Percentiles rank a stretch among this genome's conserved stretches.
phyloP scores from a whole-genome alignment of 345 rosid genomes.

The Lenwebbia sp. region DNA sequence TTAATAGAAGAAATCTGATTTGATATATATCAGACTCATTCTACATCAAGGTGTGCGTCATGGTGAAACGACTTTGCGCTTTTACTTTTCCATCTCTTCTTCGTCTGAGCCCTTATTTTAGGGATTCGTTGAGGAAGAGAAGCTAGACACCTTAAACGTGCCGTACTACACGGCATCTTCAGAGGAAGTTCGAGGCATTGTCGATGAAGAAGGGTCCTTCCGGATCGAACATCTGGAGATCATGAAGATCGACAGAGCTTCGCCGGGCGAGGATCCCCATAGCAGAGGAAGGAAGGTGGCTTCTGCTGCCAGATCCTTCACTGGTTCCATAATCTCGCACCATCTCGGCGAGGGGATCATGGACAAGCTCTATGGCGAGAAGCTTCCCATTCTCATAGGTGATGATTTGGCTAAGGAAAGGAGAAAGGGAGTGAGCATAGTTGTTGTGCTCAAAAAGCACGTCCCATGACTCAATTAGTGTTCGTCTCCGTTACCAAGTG shows the following conservation, averaged over 20 bases:
- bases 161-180: background rate
- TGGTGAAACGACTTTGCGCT: too few relatives aligned
- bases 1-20: too few relatives aligned
- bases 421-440: background rate
- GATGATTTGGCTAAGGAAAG: background rate
- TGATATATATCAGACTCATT: too few relatives aligned
- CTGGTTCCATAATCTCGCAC: conserved; percentile 4
- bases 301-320: background rate
- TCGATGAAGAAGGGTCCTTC: background rate
- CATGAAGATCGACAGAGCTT: background rate
- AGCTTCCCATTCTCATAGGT: background rate
- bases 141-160: conserved; percentile 6
- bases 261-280: background rate
- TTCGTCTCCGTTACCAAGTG: background rate
- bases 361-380: conserved; percentile 4
- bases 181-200: background rate
- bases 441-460: background rate
- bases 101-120: background rate
- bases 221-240: background rate
- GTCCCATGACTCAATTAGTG: background rate
- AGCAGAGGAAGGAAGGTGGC: background rate
- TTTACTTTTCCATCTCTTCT: too few relatives aligned
- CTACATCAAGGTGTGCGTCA: too few relatives aligned
- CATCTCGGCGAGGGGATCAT: conserved; percentile 4
- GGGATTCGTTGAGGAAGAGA: conserved; percentile 13